Percentiles rank a stretch among this genome's conserved stretches.
These are phyloP conservation scores for Prunus mume DNA, from an alignment of 306 rosid genomes.

Conservation along the genomic window DNA sequence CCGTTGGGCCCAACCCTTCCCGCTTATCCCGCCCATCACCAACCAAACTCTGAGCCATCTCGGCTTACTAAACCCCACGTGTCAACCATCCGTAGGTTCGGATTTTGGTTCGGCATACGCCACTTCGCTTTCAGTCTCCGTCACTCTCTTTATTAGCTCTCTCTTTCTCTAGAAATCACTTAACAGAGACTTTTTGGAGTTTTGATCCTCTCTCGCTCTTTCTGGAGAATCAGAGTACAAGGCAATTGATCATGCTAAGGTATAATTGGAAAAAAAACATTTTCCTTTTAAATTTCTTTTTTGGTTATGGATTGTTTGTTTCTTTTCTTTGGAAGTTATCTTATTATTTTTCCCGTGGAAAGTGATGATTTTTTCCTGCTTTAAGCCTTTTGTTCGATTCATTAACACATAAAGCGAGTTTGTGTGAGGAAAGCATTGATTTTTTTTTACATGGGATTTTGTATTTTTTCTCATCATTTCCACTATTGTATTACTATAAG, in stretches of 20 bases:
- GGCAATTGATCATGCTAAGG: slow-evolving; percentile 25
- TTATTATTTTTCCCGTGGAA: not conserved
- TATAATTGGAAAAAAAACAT: not conserved
- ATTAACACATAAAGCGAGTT: not conserved
- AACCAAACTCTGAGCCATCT: slow-evolving; percentile 22
- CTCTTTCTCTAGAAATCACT: slow-evolving; percentile 3
- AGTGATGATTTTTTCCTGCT: not conserved
- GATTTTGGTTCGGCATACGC: slow-evolving; percentile 31
- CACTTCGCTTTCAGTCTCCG: slow-evolving; percentile 28
- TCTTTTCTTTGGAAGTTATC: not conserved
- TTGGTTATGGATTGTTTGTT: not conserved
- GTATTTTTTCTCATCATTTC: not conserved
- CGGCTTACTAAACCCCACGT: slow-evolving; percentile 31
- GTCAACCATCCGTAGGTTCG: slow-evolving; percentile 35
- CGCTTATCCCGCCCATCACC: slow-evolving; percentile 27
- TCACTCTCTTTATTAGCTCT: not conserved
- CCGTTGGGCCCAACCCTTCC: slow-evolving; percentile 14
- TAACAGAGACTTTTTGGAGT: not conserved
- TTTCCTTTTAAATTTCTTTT: not conserved
- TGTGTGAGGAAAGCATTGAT: not conserved
- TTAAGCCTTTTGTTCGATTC: not conserved
- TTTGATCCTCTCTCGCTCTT: slow-evolving; percentile 4
- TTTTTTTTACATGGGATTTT: not conserved
- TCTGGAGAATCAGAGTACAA: not conserved
- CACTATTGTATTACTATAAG: not conserved